Evolutionary conservation across 768 basidiomycete genomes (phyloP), one percentile per base, ranked within the genome.

Genomic region (Trametes gibbosa): DNA sequence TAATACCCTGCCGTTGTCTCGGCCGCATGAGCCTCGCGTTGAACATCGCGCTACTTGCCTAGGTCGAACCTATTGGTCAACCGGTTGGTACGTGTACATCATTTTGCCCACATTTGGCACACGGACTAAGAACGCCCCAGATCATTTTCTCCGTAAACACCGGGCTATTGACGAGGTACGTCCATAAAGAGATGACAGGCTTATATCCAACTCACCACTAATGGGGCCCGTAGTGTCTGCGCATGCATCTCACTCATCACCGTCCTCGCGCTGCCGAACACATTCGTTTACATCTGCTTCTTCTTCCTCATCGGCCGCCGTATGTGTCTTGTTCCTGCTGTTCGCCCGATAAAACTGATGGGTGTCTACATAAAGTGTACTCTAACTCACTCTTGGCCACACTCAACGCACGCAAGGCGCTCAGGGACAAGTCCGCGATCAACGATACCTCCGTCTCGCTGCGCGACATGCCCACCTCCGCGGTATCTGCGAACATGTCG

Each of bases 201-300:
- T 17, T 9, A 17, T n/a, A 25, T 6, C 8, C 6, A 19, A 21
- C 29, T 32, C 29, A 32, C 29, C 29, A 32, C 29, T 10, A 5
- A 14, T 14, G 37, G 37, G 37, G 16, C 37, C 13, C 13, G 13
- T 47, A 66, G 64, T 34, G 64, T 79, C 32, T 79, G 77, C 53
- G 78, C 78, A 13, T 69, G 77, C 47, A 72, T 71, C 13, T 78
- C 78, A 16, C 67, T 79, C 49, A 57, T 78, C 25, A 75, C 76
- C n/a, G 81, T 82, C 59, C 65, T 81, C 13, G 69, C 75, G 2
- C 79, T 77, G 70, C 78, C 77, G 12, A 66, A 77, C 35, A 81
- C 81, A 4, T 73, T 84, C 57, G 79, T 83, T 47, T 84, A 84
- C 66, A 82, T 82, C 32, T 77, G 79, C 45, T 84, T 84, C 69